Evolutionary conservation across 257 asterid genomes (phyloP).

Genomic region (Capsicum chinense): DNA sequence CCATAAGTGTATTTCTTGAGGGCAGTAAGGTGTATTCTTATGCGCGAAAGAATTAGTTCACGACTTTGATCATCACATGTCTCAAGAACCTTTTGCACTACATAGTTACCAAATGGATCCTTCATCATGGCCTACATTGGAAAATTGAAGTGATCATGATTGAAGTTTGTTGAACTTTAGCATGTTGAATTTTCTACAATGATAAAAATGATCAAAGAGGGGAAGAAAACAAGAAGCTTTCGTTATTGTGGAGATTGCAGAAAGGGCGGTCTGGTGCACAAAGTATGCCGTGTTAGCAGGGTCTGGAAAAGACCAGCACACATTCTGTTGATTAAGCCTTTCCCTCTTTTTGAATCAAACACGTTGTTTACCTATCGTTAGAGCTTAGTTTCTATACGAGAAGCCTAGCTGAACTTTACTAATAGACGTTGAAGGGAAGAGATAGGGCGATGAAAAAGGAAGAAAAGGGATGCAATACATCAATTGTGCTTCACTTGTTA

Average conservation of each 20-base stretch:
- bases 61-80: conserved; percentile 78
- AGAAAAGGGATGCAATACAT: background rate
- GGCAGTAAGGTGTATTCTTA: conserved; percentile 74
- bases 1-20: conserved; percentile 91
- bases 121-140: conserved; percentile 85
- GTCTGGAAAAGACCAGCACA: background rate
- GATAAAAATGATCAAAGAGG: background rate
- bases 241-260: background rate
- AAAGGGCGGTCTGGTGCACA: background rate
- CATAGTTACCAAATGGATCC: conserved; percentile 89
- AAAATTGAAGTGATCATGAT: background rate
- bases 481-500: background rate
- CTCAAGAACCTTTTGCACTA: conserved; percentile 89
- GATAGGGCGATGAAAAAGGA: background rate
- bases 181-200: background rate
- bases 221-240: background rate
- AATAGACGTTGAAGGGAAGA: background rate
- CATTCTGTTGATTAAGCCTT: background rate
- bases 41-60: conserved; percentile 72
- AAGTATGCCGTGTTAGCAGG: background rate
- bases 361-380: background rate
- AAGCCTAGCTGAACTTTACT: conserved; percentile 7
- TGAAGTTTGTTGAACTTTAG: background rate
- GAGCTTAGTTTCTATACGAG: background rate
- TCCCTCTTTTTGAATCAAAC: background rate